Percentiles rank a stretch among this genome's conserved stretches.
Evolutionary conservation across 148 eudicot species (phyloP).

Genomic region (Silene conica): DNA sequence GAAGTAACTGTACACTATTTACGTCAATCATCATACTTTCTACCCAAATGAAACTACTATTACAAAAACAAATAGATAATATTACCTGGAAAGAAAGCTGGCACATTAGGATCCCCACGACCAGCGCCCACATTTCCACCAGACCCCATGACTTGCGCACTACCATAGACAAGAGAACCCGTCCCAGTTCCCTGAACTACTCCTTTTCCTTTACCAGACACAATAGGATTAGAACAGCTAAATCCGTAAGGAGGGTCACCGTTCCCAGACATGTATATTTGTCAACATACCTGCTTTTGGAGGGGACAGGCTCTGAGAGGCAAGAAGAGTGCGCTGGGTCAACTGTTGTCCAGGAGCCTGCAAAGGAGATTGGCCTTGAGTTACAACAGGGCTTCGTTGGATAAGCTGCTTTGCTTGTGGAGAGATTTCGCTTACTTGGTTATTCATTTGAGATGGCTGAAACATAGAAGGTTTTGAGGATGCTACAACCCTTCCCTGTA

Average conservation of each 20-base stretch:
- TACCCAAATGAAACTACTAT: not conserved
- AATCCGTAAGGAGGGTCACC: slow-evolving; percentile 32
- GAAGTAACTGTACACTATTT: not conserved
- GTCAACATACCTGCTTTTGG: slow-evolving; percentile 44
- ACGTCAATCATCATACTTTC: not conserved
- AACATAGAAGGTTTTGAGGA: slow-evolving; percentile 34
- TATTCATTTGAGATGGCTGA: slow-evolving; percentile 45
- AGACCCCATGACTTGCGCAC: slow-evolving; percentile 60
- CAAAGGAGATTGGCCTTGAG: slow-evolving; percentile 40
- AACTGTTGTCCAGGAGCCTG: slow-evolving; percentile 46
- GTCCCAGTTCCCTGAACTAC: slow-evolving; percentile 53
- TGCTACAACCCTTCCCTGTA: slow-evolving; percentile 48
- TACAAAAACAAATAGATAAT: not conserved
- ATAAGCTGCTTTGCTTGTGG: slow-evolving; percentile 32
- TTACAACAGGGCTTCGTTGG: slow-evolving; percentile 40
- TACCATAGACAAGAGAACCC: slow-evolving; percentile 62
- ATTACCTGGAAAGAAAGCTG: slow-evolving; percentile 78
- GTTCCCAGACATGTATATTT: slow-evolving; percentile 44
- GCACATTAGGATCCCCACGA: slow-evolving; percentile 70
- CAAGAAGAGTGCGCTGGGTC: slow-evolving; percentile 44
- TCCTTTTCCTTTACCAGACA: slow-evolving; percentile 66
- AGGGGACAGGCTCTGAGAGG: slow-evolving; percentile 53
- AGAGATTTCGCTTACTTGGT: slow-evolving; percentile 42
- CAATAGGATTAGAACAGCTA: slow-evolving; percentile 41
- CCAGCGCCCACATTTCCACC: slow-evolving; percentile 54